Percentiles rank a stretch among this genome's conserved stretches.
Conservation (phyloP, 371 early-diverging fungal species). For the Mortierella sp. region DNA sequence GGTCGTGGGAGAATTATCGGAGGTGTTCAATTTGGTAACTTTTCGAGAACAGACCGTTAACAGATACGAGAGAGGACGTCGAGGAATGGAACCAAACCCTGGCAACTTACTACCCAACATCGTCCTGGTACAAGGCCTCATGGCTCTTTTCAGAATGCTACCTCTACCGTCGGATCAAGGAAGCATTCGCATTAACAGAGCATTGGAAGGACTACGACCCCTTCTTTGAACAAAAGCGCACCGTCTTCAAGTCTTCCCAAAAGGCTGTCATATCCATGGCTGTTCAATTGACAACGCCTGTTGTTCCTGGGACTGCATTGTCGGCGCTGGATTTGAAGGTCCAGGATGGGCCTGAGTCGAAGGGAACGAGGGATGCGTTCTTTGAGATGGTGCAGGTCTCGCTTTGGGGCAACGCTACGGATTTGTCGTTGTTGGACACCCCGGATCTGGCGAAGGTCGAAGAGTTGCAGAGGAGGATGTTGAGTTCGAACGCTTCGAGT, state of each 20-base stretch:
- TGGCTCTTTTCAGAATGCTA: slow-evolving; percentile 90
- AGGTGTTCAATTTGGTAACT: background rate
- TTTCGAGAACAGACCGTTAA: slow-evolving; percentile 60
- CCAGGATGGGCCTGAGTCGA: slow-evolving; percentile 57
- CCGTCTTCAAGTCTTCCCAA: slow-evolving; percentile 76
- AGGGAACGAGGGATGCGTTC: slow-evolving; percentile 66
- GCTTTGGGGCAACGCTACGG: slow-evolving; percentile 94
- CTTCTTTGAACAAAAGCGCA: slow-evolving; percentile 79
- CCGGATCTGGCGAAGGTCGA: slow-evolving; percentile 78
- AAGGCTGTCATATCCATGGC: slow-evolving; percentile 77
- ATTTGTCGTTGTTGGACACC: slow-evolving; percentile 84
- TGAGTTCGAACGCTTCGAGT: slow-evolving; percentile 20
- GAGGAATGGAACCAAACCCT: slow-evolving; percentile 76
- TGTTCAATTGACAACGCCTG: slow-evolving; percentile 62
- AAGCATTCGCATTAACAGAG: slow-evolving; percentile 67
- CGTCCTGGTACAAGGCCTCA: slow-evolving; percentile 79
- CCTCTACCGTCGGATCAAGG: slow-evolving; percentile 83
- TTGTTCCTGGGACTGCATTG: slow-evolving; percentile 7
- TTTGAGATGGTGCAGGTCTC: slow-evolving; percentile 80
- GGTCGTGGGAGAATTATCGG: background rate
- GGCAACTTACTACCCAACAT: slow-evolving; percentile 61
- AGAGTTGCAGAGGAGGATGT: slow-evolving; percentile 72
- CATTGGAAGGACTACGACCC: slow-evolving; percentile 81
- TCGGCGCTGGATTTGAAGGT: slow-evolving; percentile 47
- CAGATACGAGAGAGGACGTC: slow-evolving; percentile 68